These are phyloP conservation scores for Diplotaxis tenuifolia DNA, from an alignment of 345 rosid species.

Conservation along the genomic window DNA sequence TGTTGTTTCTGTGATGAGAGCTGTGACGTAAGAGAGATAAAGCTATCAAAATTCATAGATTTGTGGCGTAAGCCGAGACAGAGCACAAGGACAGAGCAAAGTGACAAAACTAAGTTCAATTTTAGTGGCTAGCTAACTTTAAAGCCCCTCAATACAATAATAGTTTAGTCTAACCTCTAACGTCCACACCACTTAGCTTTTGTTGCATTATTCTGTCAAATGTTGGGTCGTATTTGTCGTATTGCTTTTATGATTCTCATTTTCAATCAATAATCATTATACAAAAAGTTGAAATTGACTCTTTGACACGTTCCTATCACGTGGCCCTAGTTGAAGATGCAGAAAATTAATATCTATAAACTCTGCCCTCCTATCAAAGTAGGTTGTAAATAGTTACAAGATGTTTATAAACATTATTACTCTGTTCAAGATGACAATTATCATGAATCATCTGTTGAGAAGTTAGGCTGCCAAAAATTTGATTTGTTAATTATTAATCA, in stretches of 20 bases:
- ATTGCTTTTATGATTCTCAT: slow-evolving; percentile 14
- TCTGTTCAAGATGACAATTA: slow-evolving; percentile 51
- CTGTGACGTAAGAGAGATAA: slow-evolving; percentile 13
- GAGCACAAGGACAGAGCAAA: neutral
- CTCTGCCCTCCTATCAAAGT: neutral
- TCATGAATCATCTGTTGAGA: slow-evolving; percentile 60
- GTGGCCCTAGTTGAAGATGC: slow-evolving; percentile 24
- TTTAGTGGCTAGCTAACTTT: slow-evolving; percentile 1
- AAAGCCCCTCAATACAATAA: neutral
- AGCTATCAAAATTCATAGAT: neutral
- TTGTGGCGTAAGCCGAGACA: slow-evolving; percentile 3
- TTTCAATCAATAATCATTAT: slow-evolving; percentile 7
- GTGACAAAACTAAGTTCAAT: slow-evolving; percentile 27
- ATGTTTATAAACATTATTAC: neutral
- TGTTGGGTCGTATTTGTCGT: slow-evolving; percentile 25
- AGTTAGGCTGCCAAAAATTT: slow-evolving; percentile 50
- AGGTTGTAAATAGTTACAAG: neutral
- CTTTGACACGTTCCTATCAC: slow-evolving; percentile 29
- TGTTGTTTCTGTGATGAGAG: slow-evolving; percentile 5
- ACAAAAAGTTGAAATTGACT: slow-evolving; percentile 20
- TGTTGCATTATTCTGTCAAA: slow-evolving; percentile 25
- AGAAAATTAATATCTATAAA: neutral
- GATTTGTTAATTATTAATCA: slow-evolving; percentile 32
- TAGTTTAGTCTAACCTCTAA: slow-evolving; percentile 9
- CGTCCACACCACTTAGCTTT: slow-evolving; percentile 9